Evolutionary conservation across 2,329 filamentous ascomycete species (phyloP), one percentile per base, ranked within the genome.

Genomic region (Decorospora gaudefroyi): DNA sequence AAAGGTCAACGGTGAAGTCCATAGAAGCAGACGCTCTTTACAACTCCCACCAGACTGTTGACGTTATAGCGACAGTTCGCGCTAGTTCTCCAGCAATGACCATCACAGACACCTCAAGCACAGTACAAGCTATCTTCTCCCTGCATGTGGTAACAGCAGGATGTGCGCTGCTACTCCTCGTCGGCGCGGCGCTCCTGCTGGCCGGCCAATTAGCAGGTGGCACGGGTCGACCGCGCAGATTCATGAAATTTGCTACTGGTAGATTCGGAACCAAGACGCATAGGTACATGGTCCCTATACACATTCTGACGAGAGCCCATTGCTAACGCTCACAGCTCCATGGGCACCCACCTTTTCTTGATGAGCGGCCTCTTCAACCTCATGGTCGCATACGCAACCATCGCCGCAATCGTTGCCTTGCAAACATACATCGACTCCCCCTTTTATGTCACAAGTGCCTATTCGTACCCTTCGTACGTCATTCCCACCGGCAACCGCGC

Each of bases 41-140:
- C n/a, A n/a, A n/a, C n/a, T n/a, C n/a, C 21, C 21, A 6, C 6
- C 21, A 23, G 21, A 23, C 21, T 6, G 6, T 23, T 6, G 21
- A 10, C 21, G 10, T 23, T 10, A 10, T 23, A 6, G 21, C 21
- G 6, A 6, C 6, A 23, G 6, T 6, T 23, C 10, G 21, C 21
- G 10, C 10, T 10, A 10, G 21, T 23, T 22, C 6, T 17, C 6
- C 18, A 28, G 17, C 8, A n/a, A 49, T 49, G 46, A 21, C 46
- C 10, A 51, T 57, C 19, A 49, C 52, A 16, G 48, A 43, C 25
- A 41, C 54, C 6, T 47, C 46, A 11, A 48, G 42, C 42, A 39
- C 52, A 12, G 52, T 55, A 4, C 42, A 57, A 32, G 52, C 39
- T 15, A 57, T 57, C 28, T 57, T 55, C 18, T 43, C 54, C 22